Evolutionary conservation across 306 rosid species (phyloP), one percentile per base, ranked within the genome.

Genomic region (Quercus engelmannii): DNA sequence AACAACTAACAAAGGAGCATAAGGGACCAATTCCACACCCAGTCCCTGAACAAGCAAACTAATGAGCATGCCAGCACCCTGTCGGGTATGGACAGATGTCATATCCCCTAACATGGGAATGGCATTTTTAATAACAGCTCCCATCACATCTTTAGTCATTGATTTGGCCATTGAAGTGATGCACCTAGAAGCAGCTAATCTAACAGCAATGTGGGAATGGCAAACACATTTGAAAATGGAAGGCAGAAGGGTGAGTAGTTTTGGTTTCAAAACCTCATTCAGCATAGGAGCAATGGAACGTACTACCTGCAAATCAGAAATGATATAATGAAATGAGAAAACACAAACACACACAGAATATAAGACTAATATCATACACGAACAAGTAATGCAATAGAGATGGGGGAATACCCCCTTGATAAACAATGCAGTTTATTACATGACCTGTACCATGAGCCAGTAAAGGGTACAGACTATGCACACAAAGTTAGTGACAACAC

Each of bases 81-180:
- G 99, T 75, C 99, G 89, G 68, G 99, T 92, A 85, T 88, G 87
- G 62, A 90, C 96, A 59, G 93, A 93, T 51, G 90, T 86, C 78
- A 81, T 85, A 88, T 95, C 96, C 77, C 87, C 98, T 79, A 95
- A 88, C 98, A 95, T 91, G 49, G 97, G 95, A 79, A 93, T 89
- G 80, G 94, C 92, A 80, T 89, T 90, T 85, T 89, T 97, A 74
- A 92, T 74, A 63, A 92, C 90, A 59, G 97, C 94, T 74, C 93
- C 92, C 98, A 95, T 95, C 51, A 92, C 94, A 86, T 85, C 78
- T 74, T 75, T 85, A 55, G 88, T 89, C 99, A 91, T 89, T 71
- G 99, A 88, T 86, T 86, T 89, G 76, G 99, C 99, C 97, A 95
- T 89, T 77, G 99, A 87, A 76, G 99, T 91, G 84, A 95, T 95